Conservation (phyloP, 2,329 filamentous ascomycete genomes). For the Hypoxylon sp. region DNA sequence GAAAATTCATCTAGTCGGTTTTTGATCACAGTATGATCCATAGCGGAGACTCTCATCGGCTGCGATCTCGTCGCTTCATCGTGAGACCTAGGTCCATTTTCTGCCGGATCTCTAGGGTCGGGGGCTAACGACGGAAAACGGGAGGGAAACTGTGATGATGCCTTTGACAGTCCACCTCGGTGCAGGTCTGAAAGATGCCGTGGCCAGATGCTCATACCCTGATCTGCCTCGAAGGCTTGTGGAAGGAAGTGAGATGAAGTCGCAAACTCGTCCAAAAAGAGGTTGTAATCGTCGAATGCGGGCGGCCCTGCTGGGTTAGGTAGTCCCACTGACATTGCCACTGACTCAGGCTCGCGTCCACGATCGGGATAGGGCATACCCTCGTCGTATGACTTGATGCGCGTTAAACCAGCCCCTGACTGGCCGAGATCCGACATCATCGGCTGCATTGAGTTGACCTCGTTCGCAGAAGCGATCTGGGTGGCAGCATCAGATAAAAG, state of each 20-base stretch:
- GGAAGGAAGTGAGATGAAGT: conserved; percentile 69
- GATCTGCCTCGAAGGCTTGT: conserved; percentile 68
- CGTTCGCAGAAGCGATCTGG: conserved; percentile 67
- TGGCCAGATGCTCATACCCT: conserved; percentile 67
- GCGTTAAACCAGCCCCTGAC: conserved; percentile 58
- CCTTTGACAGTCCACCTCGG: conserved; percentile 62
- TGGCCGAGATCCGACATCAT: conserved; percentile 64
- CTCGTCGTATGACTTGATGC: conserved; percentile 67
- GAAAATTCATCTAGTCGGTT: conserved; percentile 74
- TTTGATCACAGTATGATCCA: conserved; percentile 70
- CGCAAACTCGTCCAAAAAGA: conserved; percentile 71
- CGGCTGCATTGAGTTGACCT: conserved; percentile 66
- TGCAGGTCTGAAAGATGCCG: conserved; percentile 59
- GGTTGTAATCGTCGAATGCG: conserved; percentile 69
- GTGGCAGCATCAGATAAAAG: conserved; percentile 72
- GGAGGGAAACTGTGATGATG: conserved; percentile 67
- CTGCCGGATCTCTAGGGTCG: conserved; percentile 64
- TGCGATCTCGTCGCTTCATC: conserved; percentile 59
- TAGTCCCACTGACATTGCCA: conserved; percentile 60
- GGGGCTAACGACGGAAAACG: conserved; percentile 69
- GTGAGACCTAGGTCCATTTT: conserved; percentile 57
- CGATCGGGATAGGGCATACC: conserved; percentile 65
- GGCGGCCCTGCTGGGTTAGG: conserved; percentile 58
- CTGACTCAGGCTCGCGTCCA: conserved; percentile 61
- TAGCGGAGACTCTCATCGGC: conserved; percentile 65